phyloP scores from a whole-genome alignment of 345 rosid genomes.

The Odontarrhena argentea region DNA sequence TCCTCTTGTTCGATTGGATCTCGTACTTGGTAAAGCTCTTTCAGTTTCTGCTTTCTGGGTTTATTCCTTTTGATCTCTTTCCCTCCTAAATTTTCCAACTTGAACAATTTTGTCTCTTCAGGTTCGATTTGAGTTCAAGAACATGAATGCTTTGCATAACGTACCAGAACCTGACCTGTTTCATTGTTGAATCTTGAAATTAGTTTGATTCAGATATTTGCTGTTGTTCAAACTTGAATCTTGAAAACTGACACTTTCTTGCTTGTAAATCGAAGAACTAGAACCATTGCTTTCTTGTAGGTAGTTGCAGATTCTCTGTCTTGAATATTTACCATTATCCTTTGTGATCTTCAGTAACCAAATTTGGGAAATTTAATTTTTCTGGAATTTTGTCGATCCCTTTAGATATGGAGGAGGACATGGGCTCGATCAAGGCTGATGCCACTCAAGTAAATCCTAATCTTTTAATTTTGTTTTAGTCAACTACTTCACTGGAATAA shows the following conservation, averaged over 20 bases:
- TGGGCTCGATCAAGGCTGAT: slow-evolving; percentile 53
- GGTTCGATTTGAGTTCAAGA: slow-evolving; percentile 24
- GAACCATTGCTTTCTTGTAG: no score
- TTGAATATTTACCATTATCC: neutral
- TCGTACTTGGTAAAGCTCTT: slow-evolving; percentile 17
- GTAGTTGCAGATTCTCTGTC: neutral
- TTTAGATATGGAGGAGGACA: slow-evolving; percentile 43
- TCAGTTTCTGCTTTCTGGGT: neutral
- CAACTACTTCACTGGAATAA: neutral
- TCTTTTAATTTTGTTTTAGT: neutral
- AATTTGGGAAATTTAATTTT: neutral
- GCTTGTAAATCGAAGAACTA: neutral
- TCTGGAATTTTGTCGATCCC: neutral
- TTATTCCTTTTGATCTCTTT: neutral
- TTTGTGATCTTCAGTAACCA: slow-evolving; percentile 13
- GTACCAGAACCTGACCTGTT: neutral
- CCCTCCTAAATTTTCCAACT: slow-evolving; percentile 6
- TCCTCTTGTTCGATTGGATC: no score
- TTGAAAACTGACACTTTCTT: neutral
- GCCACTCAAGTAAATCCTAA: slow-evolving; percentile 52
- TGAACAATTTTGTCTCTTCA: neutral
- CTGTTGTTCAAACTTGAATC: neutral
- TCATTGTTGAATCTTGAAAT: neutral
- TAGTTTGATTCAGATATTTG: neutral
- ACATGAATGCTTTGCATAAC: slow-evolving; percentile 1